Evolutionary conservation across 2,329 filamentous ascomycete species (phyloP).

Genomic region (Annulohypoxylon truncatum): DNA sequence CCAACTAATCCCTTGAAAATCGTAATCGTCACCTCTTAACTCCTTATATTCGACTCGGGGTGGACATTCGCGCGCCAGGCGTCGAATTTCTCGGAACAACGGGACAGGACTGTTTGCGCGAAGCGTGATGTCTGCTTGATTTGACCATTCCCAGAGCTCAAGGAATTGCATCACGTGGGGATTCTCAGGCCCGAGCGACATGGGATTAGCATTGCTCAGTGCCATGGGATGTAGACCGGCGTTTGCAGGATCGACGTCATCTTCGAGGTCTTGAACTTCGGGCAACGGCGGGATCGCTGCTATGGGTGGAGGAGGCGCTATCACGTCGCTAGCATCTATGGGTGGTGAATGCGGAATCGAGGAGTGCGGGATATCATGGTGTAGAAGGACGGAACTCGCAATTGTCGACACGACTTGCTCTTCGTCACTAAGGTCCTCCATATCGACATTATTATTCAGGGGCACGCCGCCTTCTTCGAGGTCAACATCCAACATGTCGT

Average conservation of each 20-base stretch:
- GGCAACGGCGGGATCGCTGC: constrained; percentile 8
- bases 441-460: constrained; percentile 36
- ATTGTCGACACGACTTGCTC: constrained; percentile 10
- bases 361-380: constrained; percentile 13
- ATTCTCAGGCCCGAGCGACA: constrained; percentile 61
- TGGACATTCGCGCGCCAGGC: constrained; percentile 31
- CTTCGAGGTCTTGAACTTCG: constrained; percentile 28
- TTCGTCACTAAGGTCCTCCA: constrained; percentile 39
- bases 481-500: constrained; percentile 41
- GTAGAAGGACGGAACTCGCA: constrained; percentile 11
- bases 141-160: constrained; percentile 58
- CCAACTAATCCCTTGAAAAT: constrained; percentile 72
- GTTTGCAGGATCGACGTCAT: constrained; percentile 33
- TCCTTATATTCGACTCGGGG: constrained; percentile 56
- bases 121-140: constrained; percentile 42
- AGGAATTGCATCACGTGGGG: constrained; percentile 63
- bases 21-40: constrained; percentile 65
- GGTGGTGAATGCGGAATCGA: constrained; percentile 14
- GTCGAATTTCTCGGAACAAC: constrained; percentile 28
- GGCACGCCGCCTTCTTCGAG: constrained; percentile 46
- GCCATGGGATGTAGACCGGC: constrained; percentile 47
- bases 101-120: constrained; percentile 47
- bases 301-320: background rate
- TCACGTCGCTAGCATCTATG: constrained; percentile 6
- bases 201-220: constrained; percentile 50